A percentile compares a stretch with the other conserved stretches of the same genome.
phyloP scores from a whole-genome alignment of 768 basidiomycete genomes.

The Agaricus blazei region DNA sequence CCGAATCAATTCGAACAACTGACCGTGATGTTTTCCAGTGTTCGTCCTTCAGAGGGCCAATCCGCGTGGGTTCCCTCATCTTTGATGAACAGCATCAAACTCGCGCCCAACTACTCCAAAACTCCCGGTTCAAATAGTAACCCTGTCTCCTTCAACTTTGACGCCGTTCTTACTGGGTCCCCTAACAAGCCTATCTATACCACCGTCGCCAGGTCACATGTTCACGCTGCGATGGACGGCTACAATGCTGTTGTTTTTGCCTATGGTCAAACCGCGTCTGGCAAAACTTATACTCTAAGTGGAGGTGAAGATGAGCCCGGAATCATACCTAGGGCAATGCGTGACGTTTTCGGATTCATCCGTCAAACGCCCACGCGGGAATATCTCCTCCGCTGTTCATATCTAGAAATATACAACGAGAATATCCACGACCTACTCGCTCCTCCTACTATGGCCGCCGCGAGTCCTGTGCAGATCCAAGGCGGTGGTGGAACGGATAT shows the following conservation, averaged over 20 bases:
- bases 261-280: conserved; percentile 84
- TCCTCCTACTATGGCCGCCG: conserved; percentile 47
- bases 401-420: conserved; percentile 98
- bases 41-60: conserved; percentile 51
- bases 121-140: conserved; percentile 25
- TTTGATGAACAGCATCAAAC: conserved; percentile 49
- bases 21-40: conserved; percentile 29
- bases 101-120: conserved; percentile 53
- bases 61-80: conserved; percentile 54
- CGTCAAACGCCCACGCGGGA: conserved; percentile 72
- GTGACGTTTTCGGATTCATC: conserved; percentile 86
- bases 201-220: conserved; percentile 71
- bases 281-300: conserved; percentile 52
- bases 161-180: conserved; percentile 72
- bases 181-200: conserved; percentile 78
- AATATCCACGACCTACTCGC: conserved; percentile 82
- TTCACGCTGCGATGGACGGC: conserved; percentile 92
- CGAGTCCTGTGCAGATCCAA: conserved; percentile 68
- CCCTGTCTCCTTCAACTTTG: conserved; percentile 52
- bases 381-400: conserved; percentile 93
- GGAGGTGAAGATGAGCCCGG: conserved; percentile 83
- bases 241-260: conserved; percentile 97
- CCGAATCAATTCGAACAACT: not conserved
- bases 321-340: conserved; percentile 90
- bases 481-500: conserved; percentile 58